Evolutionary conservation across 257 asterid genomes (phyloP), one percentile per base, ranked within the genome.

Genomic region (Craterostigma plantagineum): DNA sequence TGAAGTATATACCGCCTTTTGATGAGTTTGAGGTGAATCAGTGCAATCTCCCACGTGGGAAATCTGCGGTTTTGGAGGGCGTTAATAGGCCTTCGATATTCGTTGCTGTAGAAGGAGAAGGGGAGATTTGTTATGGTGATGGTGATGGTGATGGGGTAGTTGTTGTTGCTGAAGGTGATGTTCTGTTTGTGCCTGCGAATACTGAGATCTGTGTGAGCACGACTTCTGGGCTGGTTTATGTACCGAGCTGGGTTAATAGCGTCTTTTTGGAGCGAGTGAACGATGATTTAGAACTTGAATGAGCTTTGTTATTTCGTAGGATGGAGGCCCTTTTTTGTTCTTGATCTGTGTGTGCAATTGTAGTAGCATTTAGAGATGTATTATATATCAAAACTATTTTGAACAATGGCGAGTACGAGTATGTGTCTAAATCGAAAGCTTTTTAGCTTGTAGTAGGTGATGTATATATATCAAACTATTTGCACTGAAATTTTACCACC

Each of bases 1-100:
- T 51, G 50, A 80, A 73, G 58, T 90, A 77, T 45, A 57, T 49
- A 33, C 90, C 99, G 12, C 99, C 96, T 7, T 84, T 75, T 41
- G 94, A 84, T 35, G 94, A 84, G 51, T 90, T 90, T 43, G 99
- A 90, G 75, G 91, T 90, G 14, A 96, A 90, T 37, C 68, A 58
- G 14, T 80, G 91, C 45, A 59, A 67, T 35, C 81, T 90, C 42
- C 96, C 96, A 18, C 38, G 43, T 41, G 73, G 50, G 47, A 45
- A 69, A 45, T 61, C 73, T 7, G 62, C 66, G 15, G 72, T 57
- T 15, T 61, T 77, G 34, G 80, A 91, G 4, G 68, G 73, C 6
- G 52, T 63, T 46, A 52, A 71, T 1, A 83, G 96, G 16, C 94
- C 99, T 35, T 72, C 80, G 14, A 58, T 90, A 12, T 90, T 63